Percentiles rank a stretch among this genome's conserved stretches.
phyloP scores from a whole-genome alignment of 2,329 filamentous ascomycete genomes.

The Fusarium clavum region DNA sequence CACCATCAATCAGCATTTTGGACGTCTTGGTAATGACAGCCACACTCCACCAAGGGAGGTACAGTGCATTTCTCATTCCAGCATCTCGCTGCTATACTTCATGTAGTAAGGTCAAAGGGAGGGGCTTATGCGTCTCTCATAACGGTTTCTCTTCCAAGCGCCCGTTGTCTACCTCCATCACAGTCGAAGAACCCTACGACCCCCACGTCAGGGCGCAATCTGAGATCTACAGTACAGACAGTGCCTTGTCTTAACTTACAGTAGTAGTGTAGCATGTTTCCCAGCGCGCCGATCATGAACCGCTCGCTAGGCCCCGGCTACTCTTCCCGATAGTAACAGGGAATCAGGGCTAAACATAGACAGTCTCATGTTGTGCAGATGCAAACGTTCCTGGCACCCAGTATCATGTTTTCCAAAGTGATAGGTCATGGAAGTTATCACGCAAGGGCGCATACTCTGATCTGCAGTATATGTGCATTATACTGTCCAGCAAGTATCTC shows the following conservation, averaged over 20 bases:
- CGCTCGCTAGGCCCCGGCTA: conserved; percentile 12
- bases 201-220: conserved; percentile 20
- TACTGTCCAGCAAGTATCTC: background rate
- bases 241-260: background rate
- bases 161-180: conserved; percentile 20
- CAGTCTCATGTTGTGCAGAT: conserved; percentile 10
- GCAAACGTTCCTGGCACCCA: conserved; percentile 2
- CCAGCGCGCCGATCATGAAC: conserved; percentile 11
- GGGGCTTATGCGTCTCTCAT: background rate
- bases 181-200: background rate
- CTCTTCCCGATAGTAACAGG: conserved; percentile 11
- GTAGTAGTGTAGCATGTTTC: background rate
- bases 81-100: background rate
- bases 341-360: background rate
- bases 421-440: conserved; percentile 3
- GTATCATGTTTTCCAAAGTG: conserved; percentile 1
- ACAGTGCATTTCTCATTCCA: conserved; percentile 18
- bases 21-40: background rate
- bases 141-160: conserved; percentile 11
- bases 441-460: background rate
- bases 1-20: background rate
- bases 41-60: conserved; percentile 15
- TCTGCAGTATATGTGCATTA: background rate
- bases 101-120: background rate
- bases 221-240: conserved; percentile 12